Evolutionary conservation across 495 filamentous ascomycete species (phyloP).

Genomic region (Penicillium angulare): DNA sequence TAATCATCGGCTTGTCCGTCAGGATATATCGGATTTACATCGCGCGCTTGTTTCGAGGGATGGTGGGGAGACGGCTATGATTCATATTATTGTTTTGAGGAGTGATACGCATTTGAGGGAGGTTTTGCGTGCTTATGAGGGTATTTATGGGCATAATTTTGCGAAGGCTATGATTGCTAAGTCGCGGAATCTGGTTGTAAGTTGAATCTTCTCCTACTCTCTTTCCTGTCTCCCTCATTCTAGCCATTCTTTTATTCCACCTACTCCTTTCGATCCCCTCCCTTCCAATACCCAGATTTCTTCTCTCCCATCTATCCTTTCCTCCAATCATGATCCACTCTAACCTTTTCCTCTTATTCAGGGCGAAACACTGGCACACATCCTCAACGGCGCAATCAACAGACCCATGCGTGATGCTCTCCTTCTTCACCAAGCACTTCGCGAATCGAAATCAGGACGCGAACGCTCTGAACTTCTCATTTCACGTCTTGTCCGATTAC

Average conservation of each 20-base stretch:
- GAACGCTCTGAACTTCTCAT: slow-evolving; percentile 81
- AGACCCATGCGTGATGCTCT: slow-evolving; percentile 91
- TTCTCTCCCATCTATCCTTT: not conserved
- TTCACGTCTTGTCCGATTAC: slow-evolving; percentile 73
- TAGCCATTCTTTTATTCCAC: not conserved
- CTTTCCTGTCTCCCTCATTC: too few species aligned
- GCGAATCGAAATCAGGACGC: slow-evolving; percentile 57
- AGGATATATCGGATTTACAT: slow-evolving; percentile 71
- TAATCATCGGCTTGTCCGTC: slow-evolving; percentile 56
- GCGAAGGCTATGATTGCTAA: slow-evolving; percentile 83
- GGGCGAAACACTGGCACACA: slow-evolving; percentile 94
- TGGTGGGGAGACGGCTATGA: slow-evolving; percentile 90
- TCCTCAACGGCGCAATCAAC: slow-evolving; percentile 96
- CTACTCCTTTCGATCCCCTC: not conserved
- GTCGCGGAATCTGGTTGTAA: slow-evolving; percentile 85
- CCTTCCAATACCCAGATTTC: too few species aligned
- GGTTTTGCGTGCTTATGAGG: slow-evolving; percentile 71
- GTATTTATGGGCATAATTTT: slow-evolving; percentile 71
- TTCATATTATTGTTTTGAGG: slow-evolving; percentile 75
- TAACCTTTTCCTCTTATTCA: slow-evolving; percentile 31
- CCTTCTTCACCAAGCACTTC: slow-evolving; percentile 88
- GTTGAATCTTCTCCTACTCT: too few species aligned
- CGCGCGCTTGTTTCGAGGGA: slow-evolving; percentile 67
- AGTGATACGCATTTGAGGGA: slow-evolving; percentile 81
- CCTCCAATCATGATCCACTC: not conserved